Base-by-base conservation (phyloP, 2,329 filamentous ascomycete species). In the Calonectria pseudoreteaudii region DNA sequence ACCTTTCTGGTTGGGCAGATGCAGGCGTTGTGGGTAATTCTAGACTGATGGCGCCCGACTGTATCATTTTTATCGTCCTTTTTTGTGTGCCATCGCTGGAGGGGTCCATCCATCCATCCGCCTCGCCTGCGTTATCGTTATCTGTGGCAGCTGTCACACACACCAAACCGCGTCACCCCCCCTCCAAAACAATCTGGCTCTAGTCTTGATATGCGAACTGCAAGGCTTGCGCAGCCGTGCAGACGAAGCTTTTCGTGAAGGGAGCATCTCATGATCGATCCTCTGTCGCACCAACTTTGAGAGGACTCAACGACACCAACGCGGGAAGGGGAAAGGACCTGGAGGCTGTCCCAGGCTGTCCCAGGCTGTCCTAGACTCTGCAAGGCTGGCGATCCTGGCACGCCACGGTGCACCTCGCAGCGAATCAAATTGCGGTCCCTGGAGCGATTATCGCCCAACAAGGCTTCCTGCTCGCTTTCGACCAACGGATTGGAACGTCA, bases 91-190 rank as follows among this genome's bases (percentile, higher is more conserved):
- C 56, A 62, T 62, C 20, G 16, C 23, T 52, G 31, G 18, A 11
- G 38, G 20, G 36, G 53, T 36, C 44, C n/a, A 44, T 47, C 60
- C 23, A 16, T 20, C 28, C 26, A 47, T 49, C 18, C 50, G 13
- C 26, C 14, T 31, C 14, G 31, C 31, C 16, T 38, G 34, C 26
- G 50, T 20, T 53, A 30, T 47, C 56, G 56, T 36, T 60, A 60
- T 60, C 34, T 41, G 34, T 28, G 26, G 16, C 65, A 60, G 50
- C 66, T 52, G 38, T 52, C 38, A 50, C 71, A 69, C 49, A 68
- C 70, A 62, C 31, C 36, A 38, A 38, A 58, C 60, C 49, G 66
- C 66, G 70, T 69, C 56, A 72, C 49, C 70, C 66, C 52, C 58
- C 34, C 34, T 47, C 26, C 14, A 60, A 34, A 41, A 28, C n/a